phyloP scores from a whole-genome alignment of 2,329 filamentous ascomycete genomes.

The Clarireedia monteithiana region DNA sequence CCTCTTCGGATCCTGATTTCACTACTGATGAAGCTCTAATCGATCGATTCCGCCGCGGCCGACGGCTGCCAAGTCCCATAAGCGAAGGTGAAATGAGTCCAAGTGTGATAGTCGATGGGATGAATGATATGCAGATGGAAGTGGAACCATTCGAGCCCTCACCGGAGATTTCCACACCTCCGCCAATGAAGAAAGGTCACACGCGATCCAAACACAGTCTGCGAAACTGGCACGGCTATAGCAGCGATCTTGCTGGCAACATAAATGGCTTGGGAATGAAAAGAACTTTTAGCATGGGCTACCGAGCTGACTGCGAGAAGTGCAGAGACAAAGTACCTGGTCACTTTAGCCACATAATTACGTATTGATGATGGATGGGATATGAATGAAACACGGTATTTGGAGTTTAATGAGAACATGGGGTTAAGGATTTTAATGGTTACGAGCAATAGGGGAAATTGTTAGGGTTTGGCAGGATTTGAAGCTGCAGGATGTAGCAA shows the following conservation, averaged over 20 bases:
- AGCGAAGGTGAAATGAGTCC: constrained; percentile 29
- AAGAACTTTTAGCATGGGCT: constrained; percentile 70
- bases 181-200: constrained; percentile 29
- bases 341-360: constrained; percentile 74
- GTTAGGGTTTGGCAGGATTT: neutral
- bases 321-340: constrained; percentile 67
- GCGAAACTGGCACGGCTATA: constrained; percentile 23
- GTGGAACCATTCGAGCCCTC: constrained; percentile 17
- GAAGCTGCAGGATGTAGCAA: neutral
- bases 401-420: neutral
- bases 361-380: constrained; percentile 16
- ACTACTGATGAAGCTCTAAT: constrained; percentile 21
- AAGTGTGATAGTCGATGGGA: constrained; percentile 23
- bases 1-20: constrained; percentile 29
- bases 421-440: neutral
- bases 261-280: constrained; percentile 43
- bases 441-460: neutral
- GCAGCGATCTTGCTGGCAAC: constrained; percentile 15
- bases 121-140: constrained; percentile 29
- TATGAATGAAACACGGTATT: neutral
- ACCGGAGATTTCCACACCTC: constrained; percentile 15
- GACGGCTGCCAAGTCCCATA: constrained; percentile 29
- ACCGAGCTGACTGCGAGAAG: constrained; percentile 70
- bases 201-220: constrained; percentile 28
- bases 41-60: constrained; percentile 21